These are phyloP conservation scores for Stemphylium beticola DNA, from an alignment of 2,329 filamentous ascomycete species.

Conservation along the genomic window DNA sequence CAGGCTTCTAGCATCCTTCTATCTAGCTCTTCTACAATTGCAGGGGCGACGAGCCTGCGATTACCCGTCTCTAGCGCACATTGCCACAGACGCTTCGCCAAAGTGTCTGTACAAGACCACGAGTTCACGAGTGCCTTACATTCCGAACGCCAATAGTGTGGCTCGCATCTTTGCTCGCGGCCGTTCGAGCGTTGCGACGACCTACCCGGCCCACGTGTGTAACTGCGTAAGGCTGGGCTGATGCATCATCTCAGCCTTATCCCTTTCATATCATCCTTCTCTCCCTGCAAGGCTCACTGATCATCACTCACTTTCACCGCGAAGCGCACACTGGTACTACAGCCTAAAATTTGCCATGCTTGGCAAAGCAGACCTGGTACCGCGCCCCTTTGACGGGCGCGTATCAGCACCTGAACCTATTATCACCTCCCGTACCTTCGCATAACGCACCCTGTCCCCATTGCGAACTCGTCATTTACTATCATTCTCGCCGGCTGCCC, in stretches of 20 bases:
- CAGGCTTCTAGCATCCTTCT: too few relatives aligned
- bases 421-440: background rate
- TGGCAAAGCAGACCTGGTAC: background rate
- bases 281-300: background rate
- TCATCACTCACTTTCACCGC: conserved; percentile 4
- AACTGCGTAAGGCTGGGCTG: too few relatives aligned
- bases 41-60: too few relatives aligned
- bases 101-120: background rate
- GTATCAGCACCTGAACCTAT: background rate
- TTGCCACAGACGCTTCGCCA: background rate
- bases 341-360: background rate
- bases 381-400: background rate
- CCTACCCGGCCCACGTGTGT: background rate
- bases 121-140: background rate
- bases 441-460: background rate
- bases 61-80: too few relatives aligned
- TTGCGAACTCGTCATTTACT: background rate
- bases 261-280: background rate
- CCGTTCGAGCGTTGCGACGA: background rate
- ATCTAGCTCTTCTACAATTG: too few relatives aligned
- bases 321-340: background rate
- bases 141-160: background rate
- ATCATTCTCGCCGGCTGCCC: conserved; percentile 1
- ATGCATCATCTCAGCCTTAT: too few relatives aligned
- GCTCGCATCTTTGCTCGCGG: background rate